Percentiles rank a stretch among this genome's conserved stretches.
Evolutionary conservation across 108 stramenopile species (phyloP).

Genomic region (Stephanodiscus triporus): DNA sequence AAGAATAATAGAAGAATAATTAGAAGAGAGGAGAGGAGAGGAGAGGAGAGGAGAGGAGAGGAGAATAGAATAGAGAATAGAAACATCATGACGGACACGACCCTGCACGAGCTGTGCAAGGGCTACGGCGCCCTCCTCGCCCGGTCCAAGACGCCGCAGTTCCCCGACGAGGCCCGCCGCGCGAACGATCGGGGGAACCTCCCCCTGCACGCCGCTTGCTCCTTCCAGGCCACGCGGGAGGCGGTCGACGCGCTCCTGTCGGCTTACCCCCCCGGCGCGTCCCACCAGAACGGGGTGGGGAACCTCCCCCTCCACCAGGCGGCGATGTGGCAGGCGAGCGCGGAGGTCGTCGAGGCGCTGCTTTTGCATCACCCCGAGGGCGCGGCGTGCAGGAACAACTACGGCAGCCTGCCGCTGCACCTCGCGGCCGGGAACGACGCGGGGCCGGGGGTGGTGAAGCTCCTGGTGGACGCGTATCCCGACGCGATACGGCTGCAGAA

Average conservation of each 20-base stretch:
- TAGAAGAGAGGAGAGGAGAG: neutral
- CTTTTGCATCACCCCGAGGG: slow-evolving; percentile 78
- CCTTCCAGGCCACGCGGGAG: slow-evolving; percentile 84
- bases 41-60: neutral
- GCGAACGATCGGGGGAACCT: slow-evolving; percentile 89
- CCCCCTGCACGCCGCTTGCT: slow-evolving; percentile 86
- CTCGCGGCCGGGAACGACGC: slow-evolving; percentile 89
- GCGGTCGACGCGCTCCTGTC: slow-evolving; percentile 78
- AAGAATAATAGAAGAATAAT: too few relatives aligned
- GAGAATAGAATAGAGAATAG: too few relatives aligned
- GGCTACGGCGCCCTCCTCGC: slow-evolving; percentile 87
- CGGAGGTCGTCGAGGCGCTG: slow-evolving; percentile 78
- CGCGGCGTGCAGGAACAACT: slow-evolving; percentile 84
- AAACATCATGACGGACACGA: slow-evolving; percentile 79
- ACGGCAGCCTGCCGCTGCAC: slow-evolving; percentile 85
- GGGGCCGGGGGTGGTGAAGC: slow-evolving; percentile 70
- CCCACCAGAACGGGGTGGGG: slow-evolving; percentile 78
- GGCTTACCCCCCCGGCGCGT: slow-evolving; percentile 79
- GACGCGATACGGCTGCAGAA: slow-evolving; percentile 89
- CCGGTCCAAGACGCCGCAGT: slow-evolving; percentile 78
- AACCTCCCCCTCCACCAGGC: slow-evolving; percentile 90
- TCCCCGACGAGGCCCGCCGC: slow-evolving; percentile 86
- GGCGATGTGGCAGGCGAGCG: slow-evolving; percentile 88
- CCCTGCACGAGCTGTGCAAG: slow-evolving; percentile 88
- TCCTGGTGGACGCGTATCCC: slow-evolving; percentile 83